These are phyloP conservation scores for Cryphonectria japonica DNA, from an alignment of 2,329 filamentous ascomycete species.

Conservation along the genomic window DNA sequence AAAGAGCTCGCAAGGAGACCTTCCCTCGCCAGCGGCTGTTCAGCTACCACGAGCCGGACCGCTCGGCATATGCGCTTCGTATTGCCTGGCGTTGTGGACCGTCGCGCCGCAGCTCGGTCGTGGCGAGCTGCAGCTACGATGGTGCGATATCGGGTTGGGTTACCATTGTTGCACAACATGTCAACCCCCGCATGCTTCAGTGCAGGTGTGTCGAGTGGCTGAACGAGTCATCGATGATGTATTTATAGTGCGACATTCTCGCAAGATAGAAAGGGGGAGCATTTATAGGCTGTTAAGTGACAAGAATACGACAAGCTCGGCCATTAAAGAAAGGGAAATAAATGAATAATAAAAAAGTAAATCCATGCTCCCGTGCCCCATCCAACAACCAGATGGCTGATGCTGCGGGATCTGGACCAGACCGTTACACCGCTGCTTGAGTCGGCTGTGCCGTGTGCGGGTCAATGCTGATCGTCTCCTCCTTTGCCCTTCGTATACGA, in stretches of 20 bases:
- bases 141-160: not conserved
- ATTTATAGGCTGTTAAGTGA: not conserved
- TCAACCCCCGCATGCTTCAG: not conserved
- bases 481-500: not conserved
- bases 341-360: not conserved
- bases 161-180: not conserved
- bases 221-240: not conserved
- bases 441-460: constrained; percentile 5
- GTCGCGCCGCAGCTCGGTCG: constrained; percentile 11
- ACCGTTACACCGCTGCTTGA: constrained; percentile 11
- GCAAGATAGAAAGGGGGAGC: not conserved
- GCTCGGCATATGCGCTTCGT: not conserved
- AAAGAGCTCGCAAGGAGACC: not conserved
- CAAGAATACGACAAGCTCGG: not conserved
- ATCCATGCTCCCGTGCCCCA: not conserved
- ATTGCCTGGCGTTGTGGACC: not conserved
- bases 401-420: not conserved
- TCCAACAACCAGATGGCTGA: not conserved
- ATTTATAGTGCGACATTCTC: not conserved
- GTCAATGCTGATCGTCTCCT: constrained; percentile 9
- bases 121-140: constrained; percentile 5
- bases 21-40: not conserved
- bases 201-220: not conserved
- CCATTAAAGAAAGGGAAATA: not conserved
- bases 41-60: not conserved